These are phyloP conservation scores for Cucurbita maxima DNA, from an alignment of 306 rosid species.

Conservation along the genomic window DNA sequence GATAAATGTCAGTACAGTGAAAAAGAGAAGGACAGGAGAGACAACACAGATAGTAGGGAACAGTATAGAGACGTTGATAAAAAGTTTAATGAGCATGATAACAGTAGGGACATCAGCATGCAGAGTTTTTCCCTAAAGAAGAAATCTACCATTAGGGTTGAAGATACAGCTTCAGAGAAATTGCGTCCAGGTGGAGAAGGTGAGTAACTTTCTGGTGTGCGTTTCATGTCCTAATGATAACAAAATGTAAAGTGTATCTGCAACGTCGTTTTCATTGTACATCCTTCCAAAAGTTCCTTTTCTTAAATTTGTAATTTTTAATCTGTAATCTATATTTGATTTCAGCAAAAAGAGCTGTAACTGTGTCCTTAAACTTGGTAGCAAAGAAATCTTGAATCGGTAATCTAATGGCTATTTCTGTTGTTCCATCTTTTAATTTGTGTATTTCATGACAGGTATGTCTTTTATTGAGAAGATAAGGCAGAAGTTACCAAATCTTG, in stretches of 20 bases:
- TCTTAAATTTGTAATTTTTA: background rate
- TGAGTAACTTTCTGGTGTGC: background rate
- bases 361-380: background rate
- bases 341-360: background rate
- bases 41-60: conserved; percentile 51
- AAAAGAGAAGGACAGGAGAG: conserved; percentile 19
- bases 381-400: background rate
- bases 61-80: conserved; percentile 49
- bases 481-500: conserved; percentile 65
- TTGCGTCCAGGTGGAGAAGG: conserved; percentile 1
- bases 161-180: conserved; percentile 16
- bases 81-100: conserved; percentile 58
- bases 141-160: conserved; percentile 55
- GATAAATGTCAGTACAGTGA: conserved; percentile 51
- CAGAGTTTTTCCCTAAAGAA: conserved; percentile 54
- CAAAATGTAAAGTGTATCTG: background rate
- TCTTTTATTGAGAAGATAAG: conserved; percentile 80
- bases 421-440: conserved; percentile 6
- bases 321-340: background rate
- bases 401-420: background rate
- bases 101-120: conserved; percentile 35
- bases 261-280: background rate
- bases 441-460: conserved; percentile 45
- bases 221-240: background rate
- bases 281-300: background rate